Evolutionary conservation across 257 asterid species (phyloP).

Genomic region (Gentiana macrophylla): DNA sequence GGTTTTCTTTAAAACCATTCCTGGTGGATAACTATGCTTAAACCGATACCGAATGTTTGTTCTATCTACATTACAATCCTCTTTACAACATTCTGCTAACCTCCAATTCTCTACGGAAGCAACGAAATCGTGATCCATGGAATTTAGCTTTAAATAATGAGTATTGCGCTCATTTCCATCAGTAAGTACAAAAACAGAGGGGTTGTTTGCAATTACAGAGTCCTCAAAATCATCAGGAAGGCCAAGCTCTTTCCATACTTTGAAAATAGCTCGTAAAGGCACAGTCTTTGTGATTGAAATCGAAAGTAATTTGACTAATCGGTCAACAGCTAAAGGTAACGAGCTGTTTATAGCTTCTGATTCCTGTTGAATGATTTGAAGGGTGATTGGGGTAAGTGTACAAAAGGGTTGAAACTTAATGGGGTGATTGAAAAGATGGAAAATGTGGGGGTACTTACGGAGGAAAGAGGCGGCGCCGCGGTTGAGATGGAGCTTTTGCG

Average conservation of each 20-base stretch:
- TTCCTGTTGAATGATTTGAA: constrained; percentile 36
- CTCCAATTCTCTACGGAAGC: constrained; percentile 78
- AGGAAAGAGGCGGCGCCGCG: constrained; percentile 74
- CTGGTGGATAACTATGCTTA: constrained; percentile 72
- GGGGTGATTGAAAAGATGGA: constrained; percentile 60
- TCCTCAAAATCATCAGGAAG: constrained; percentile 83
- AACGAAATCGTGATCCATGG: constrained; percentile 32
- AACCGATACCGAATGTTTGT: constrained; percentile 38
- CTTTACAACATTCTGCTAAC: constrained; percentile 56
- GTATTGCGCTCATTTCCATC: constrained; percentile 63
- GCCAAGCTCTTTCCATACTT: constrained; percentile 78
- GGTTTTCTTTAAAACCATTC: constrained; percentile 63
- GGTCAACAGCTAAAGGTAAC: constrained; percentile 33
- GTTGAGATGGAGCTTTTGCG: constrained; percentile 78
- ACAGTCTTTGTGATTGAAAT: constrained; percentile 57
- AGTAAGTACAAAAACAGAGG: constrained; percentile 45
- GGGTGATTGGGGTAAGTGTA: constrained; percentile 46
- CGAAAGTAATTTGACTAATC: constrained; percentile 56
- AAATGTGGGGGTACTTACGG: constrained; percentile 73
- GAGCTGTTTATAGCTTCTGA: constrained; percentile 33
- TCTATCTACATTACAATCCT: constrained; percentile 44
- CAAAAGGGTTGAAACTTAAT: constrained; percentile 46
- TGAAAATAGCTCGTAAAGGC: constrained; percentile 77
- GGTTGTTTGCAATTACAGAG: constrained; percentile 45
- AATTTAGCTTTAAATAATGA: constrained; percentile 45